Conservation (phyloP, 2,329 filamentous ascomycete genomes). For the Allantophomopsis cytisporea region DNA sequence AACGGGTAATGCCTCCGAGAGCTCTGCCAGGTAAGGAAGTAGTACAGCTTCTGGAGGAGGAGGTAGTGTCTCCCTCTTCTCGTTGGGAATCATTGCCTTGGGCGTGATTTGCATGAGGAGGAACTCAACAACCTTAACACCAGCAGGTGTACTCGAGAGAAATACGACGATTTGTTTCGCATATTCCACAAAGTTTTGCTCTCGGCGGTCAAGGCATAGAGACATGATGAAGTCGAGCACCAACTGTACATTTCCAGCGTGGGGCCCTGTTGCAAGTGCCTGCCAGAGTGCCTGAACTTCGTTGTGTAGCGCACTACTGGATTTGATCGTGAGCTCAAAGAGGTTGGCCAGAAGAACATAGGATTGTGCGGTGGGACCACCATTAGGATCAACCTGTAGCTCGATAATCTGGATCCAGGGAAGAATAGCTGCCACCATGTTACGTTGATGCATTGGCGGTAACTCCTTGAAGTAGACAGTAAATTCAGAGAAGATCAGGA, state of each 20-base stretch:
- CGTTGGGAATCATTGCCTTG: conserved; percentile 91
- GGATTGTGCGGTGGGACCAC: conserved; percentile 78
- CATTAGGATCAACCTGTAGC: conserved; percentile 80
- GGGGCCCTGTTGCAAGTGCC: conserved; percentile 81
- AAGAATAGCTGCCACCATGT: conserved; percentile 85
- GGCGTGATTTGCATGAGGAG: conserved; percentile 82
- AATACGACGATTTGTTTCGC: conserved; percentile 98
- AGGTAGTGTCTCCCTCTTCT: conserved; percentile 57
- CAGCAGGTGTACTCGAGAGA: conserved; percentile 71
- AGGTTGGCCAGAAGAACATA: conserved; percentile 93
- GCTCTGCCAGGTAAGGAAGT: conserved; percentile 81
- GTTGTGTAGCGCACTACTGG: conserved; percentile 77
- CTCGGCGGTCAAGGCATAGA: conserved; percentile 80
- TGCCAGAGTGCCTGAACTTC: conserved; percentile 98
- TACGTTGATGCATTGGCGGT: conserved; percentile 70
- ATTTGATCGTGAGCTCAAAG: conserved; percentile 91
- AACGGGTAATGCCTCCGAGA: conserved; percentile 65
- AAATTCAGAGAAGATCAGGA: conserved; percentile 92
- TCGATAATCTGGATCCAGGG: conserved; percentile 96
- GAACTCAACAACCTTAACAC: conserved; percentile 88
- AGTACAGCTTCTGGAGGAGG: conserved; percentile 59
- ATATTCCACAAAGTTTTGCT: conserved; percentile 97
- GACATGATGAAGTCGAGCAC: conserved; percentile 95
- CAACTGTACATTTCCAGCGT: conserved; percentile 85
- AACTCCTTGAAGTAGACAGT: conserved; percentile 86